phyloP scores from a whole-genome alignment of 2,329 filamentous ascomycete species.

The Alternaria sp. region DNA sequence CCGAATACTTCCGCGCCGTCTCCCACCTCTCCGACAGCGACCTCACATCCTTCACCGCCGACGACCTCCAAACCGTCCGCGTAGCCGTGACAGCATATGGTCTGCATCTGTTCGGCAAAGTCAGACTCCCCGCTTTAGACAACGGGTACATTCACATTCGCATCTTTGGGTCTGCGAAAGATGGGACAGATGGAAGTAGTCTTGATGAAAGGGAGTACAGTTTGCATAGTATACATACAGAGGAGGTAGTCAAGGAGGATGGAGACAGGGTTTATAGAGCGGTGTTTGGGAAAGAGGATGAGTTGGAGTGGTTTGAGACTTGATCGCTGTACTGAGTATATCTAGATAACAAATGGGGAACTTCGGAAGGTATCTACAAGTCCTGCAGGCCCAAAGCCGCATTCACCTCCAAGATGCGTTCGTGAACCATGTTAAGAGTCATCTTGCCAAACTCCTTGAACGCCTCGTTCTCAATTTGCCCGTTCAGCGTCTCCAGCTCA shows the following conservation, averaged over 20 bases:
- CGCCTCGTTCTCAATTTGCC: not conserved
- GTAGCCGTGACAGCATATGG: conserved; percentile 41
- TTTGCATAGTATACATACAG: conserved; percentile 44
- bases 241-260: conserved; percentile 39
- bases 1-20: conserved; percentile 46
- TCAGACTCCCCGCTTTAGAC: conserved; percentile 30
- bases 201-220: conserved; percentile 40
- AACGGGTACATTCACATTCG: conserved; percentile 42
- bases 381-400: not conserved
- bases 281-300: conserved; percentile 39
- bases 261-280: conserved; percentile 40
- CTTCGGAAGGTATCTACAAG: not conserved
- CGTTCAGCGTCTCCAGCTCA: not conserved
- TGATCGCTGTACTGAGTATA: not conserved
- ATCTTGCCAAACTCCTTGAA: not conserved
- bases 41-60: conserved; percentile 34
- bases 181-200: conserved; percentile 42
- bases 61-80: conserved; percentile 36
- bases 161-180: conserved; percentile 40
- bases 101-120: conserved; percentile 41
- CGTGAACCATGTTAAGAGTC: not conserved
- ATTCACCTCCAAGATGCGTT: not conserved
- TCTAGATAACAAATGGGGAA: not conserved
- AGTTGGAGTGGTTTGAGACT: conserved; percentile 45
- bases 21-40: conserved; percentile 51